These are phyloP conservation scores for Piper betle DNA, from an alignment of 164 flowering plant species.

Conservation along the genomic window DNA sequence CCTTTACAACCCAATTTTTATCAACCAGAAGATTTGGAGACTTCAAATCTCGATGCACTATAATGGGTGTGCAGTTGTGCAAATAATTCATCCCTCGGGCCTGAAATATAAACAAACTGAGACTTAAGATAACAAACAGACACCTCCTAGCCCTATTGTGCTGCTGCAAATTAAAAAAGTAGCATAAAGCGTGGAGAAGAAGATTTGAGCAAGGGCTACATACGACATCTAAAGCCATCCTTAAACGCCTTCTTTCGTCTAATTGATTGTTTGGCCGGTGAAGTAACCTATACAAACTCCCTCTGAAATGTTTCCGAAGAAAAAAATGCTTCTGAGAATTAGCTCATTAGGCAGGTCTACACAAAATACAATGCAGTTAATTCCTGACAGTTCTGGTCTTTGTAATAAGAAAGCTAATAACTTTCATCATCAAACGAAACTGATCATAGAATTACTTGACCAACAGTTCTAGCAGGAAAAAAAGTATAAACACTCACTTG, in stretches of 20 bases:
- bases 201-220: conserved; percentile 3
- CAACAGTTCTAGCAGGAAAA: not conserved
- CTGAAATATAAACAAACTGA: conserved; percentile 28
- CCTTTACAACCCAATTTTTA: conserved; percentile 97
- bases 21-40: conserved; percentile 98
- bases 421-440: not conserved
- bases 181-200: not conserved
- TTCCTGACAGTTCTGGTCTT: not conserved
- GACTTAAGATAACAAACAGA: conserved; percentile 6
- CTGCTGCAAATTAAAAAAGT: not conserved
- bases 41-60: conserved; percentile 95
- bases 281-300: conserved; percentile 81
- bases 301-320: conserved; percentile 35
- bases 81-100: conserved; percentile 96
- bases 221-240: conserved; percentile 95
- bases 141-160: not conserved
- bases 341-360: not conserved
- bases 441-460: not conserved
- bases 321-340: not conserved
- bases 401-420: not conserved
- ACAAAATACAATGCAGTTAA: too few species aligned
- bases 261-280: conserved; percentile 84
- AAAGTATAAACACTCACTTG: not conserved
- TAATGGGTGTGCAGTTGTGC: conserved; percentile 70
- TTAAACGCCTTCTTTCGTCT: conserved; percentile 71